A percentile compares a stretch with the other conserved stretches of the same genome.
These are phyloP conservation scores for Capsicum chinense DNA, from an alignment of 257 asterid species.

Conservation along the genomic window DNA sequence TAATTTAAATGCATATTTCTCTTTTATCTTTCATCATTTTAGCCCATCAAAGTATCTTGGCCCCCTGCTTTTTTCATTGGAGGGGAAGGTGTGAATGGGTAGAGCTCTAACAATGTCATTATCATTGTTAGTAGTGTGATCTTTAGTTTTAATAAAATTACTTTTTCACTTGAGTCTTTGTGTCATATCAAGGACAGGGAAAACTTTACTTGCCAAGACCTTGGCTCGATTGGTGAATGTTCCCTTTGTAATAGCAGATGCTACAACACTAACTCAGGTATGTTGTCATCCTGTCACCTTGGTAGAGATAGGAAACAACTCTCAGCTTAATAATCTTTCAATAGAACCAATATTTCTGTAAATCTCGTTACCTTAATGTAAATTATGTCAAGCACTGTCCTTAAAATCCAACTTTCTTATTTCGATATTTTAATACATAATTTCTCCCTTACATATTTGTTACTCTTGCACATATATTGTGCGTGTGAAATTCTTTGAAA, in stretches of 20 bases:
- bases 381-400: background rate
- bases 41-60: background rate
- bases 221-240: conserved; percentile 97
- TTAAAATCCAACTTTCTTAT: background rate
- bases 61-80: background rate
- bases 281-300: conserved; percentile 37
- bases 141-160: conserved; percentile 34
- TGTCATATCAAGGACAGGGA: conserved; percentile 95
- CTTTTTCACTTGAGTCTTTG: conserved; percentile 62
- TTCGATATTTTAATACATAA: background rate
- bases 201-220: conserved; percentile 97
- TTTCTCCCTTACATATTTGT: background rate
- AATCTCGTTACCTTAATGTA: background rate
- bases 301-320: conserved; percentile 10
- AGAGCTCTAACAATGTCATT: conserved; percentile 23
- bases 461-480: background rate
- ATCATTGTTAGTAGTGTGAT: conserved; percentile 20
- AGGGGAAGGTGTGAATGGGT: background rate
- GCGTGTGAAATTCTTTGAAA: background rate
- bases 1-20: background rate
- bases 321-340: background rate
- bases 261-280: conserved; percentile 98
- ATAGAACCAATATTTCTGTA: background rate
- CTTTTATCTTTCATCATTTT: conserved; percentile 1
- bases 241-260: conserved; percentile 98